Conservation (phyloP, 108 stramenopile species). For the Nitzschia sp. region DNA sequence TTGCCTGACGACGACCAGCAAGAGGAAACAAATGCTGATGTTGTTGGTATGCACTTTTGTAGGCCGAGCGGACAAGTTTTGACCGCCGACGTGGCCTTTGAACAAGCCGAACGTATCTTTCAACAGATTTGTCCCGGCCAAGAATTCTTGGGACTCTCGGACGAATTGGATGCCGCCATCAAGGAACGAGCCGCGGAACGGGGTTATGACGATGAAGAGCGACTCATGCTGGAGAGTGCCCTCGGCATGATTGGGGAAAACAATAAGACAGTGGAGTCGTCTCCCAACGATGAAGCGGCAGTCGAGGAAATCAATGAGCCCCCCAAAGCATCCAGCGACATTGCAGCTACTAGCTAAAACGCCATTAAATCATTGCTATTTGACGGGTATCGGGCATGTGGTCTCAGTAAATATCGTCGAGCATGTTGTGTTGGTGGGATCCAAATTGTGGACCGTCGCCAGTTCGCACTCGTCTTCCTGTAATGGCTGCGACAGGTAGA, state of each 20-base stretch:
- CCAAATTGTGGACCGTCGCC: not conserved
- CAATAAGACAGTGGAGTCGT: too few species aligned
- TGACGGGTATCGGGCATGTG: too few species aligned
- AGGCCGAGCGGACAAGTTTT: constrained; percentile 46
- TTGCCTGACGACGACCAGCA: constrained; percentile 6
- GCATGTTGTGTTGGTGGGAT: not conserved
- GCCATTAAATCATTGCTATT: too few species aligned
- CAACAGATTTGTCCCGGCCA: constrained; percentile 65
- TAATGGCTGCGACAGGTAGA: not conserved
- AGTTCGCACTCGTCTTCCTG: not conserved
- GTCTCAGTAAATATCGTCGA: not conserved
- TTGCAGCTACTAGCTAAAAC: too few species aligned
- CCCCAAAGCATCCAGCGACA: too few species aligned
- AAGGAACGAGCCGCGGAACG: constrained; percentile 60
- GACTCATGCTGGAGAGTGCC: constrained; percentile 68
- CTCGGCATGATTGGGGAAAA: constrained; percentile 66
- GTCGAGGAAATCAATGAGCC: too few species aligned
- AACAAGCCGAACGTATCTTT: constrained; percentile 72
- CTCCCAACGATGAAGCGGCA: not conserved
- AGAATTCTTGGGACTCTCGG: constrained; percentile 62
- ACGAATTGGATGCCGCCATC: constrained; percentile 45
- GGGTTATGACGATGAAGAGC: constrained; percentile 71
- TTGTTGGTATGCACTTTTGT: constrained; percentile 63
- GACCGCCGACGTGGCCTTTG: constrained; percentile 70
- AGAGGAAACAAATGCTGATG: constrained; percentile 1